phyloP scores from a whole-genome alignment of 352 stramenopile species.

The Phytopythium delawarense region DNA sequence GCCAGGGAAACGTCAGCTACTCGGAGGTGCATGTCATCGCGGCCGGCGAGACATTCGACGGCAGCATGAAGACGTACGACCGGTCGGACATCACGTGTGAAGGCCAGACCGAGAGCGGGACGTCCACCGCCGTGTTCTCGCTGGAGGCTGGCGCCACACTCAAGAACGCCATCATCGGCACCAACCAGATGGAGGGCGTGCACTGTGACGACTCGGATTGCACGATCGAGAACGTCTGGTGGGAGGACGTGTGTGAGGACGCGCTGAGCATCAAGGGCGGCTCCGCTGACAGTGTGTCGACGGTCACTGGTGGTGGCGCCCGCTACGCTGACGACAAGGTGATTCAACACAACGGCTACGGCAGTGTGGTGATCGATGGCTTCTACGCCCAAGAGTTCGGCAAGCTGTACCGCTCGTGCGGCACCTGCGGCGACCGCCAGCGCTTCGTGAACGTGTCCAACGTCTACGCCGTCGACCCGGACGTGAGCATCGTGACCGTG shows the following conservation, averaged over 20 bases:
- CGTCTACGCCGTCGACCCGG: conserved; percentile 29
- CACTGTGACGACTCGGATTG: conserved; percentile 36
- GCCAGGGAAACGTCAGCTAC: conserved; percentile 18
- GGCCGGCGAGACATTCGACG: conserved; percentile 38
- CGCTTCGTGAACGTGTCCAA: conserved; percentile 29
- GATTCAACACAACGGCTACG: conserved; percentile 42
- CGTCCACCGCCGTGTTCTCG: conserved; percentile 31
- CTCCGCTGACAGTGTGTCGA: conserved; percentile 21
- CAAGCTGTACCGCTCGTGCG: conserved; percentile 44
- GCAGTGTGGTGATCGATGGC: conserved; percentile 35
- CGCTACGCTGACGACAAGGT: conserved; percentile 47
- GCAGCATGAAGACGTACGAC: conserved; percentile 58
- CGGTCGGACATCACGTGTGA: conserved; percentile 36
- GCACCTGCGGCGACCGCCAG: conserved; percentile 27
- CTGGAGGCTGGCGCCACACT: conserved; percentile 34
- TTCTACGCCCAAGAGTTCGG: conserved; percentile 43
- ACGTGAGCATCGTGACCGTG: conserved; percentile 40
- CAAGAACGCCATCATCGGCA: conserved; percentile 57
- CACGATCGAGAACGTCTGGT: conserved; percentile 49
- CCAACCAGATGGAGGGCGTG: conserved; percentile 32
- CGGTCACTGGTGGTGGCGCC: conserved; percentile 31
- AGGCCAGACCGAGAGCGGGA: conserved; percentile 24
- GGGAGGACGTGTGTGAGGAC: conserved; percentile 48
- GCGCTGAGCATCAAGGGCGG: conserved; percentile 38
- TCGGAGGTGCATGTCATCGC: conserved; percentile 25